A percentile compares a stretch with the other conserved stretches of the same genome.
Conservation (phyloP, 2,329 filamentous ascomycete species). For the Plenodomus biglobosus region DNA sequence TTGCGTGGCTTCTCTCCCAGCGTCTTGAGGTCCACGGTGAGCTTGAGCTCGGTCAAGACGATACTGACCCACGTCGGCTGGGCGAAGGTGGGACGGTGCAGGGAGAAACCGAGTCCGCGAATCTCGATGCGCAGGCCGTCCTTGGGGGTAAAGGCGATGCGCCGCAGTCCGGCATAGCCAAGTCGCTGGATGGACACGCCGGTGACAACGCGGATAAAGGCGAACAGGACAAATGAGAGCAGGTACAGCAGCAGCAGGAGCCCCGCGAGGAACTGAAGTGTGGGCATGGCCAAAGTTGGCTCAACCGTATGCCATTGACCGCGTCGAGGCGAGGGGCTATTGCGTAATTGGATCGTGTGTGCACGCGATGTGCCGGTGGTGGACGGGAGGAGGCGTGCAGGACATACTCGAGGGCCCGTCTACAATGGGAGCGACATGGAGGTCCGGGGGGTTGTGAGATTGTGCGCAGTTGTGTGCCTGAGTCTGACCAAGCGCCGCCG, state of each 20-base stretch:
- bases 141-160: constrained; percentile 83
- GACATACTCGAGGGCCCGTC: constrained; percentile 33
- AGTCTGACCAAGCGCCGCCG: not conserved
- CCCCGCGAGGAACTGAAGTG: constrained; percentile 75
- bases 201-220: constrained; percentile 86
- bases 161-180: constrained; percentile 87
- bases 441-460: too few species aligned
- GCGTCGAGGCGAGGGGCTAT: constrained; percentile 13
- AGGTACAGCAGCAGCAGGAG: constrained; percentile 84
- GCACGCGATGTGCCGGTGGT: constrained; percentile 34
- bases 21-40: constrained; percentile 76
- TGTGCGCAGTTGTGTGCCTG: too few species aligned
- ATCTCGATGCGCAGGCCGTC: constrained; percentile 91
- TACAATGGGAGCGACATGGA: not conserved
- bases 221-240: constrained; percentile 89
- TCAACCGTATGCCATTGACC: constrained; percentile 31
- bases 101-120: constrained; percentile 79
- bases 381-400: constrained; percentile 19
- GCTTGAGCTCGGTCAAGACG: constrained; percentile 78
- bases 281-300: constrained; percentile 49
- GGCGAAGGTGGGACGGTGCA: constrained; percentile 93
- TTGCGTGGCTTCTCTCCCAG: constrained; percentile 50
- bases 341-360: constrained; percentile 16
- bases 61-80: constrained; percentile 96
- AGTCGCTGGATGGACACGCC: constrained; percentile 95